phyloP scores from a whole-genome alignment of 2,329 filamentous ascomycete species.

The Trichoderma guizhouense region DNA sequence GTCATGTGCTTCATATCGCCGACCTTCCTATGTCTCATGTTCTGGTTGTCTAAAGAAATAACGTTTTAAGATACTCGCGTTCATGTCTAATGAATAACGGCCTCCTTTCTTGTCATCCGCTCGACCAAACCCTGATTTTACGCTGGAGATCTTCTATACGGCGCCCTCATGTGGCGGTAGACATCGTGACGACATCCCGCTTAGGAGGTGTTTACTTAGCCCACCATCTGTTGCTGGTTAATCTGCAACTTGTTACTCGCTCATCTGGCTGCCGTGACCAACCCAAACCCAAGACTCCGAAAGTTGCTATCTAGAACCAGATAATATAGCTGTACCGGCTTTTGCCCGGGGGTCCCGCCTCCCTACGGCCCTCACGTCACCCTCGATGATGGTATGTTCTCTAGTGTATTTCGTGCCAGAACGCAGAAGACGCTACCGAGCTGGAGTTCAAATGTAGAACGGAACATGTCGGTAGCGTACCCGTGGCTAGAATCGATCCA shows the following conservation, averaged over 20 bases:
- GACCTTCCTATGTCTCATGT: neutral
- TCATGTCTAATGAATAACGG: neutral
- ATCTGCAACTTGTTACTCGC: neutral
- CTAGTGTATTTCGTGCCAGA: neutral
- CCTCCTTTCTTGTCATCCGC: neutral
- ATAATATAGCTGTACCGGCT: conserved; percentile 26
- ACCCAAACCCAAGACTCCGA: neutral
- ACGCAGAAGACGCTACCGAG: neutral
- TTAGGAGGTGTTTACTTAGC: conserved; percentile 11
- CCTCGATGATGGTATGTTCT: conserved; percentile 48
- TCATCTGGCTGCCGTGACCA: neutral
- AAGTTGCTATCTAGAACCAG: conserved; percentile 6
- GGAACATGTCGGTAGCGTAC: neutral
- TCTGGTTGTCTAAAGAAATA: neutral
- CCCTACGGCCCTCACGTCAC: conserved; percentile 36
- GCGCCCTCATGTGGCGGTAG: conserved; percentile 4
- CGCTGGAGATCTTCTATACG: neutral
- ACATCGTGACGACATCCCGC: conserved; percentile 5
- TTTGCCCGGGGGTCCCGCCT: conserved; percentile 35
- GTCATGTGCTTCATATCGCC: neutral
- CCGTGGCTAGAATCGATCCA: neutral
- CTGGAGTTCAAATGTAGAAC: neutral
- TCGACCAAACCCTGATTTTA: neutral
- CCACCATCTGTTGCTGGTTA: conserved; percentile 6
- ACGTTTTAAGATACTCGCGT: neutral